Base-by-base conservation (phyloP, 108 stramenopile species). In the Mayamaea pseudoterrestris region DNA sequence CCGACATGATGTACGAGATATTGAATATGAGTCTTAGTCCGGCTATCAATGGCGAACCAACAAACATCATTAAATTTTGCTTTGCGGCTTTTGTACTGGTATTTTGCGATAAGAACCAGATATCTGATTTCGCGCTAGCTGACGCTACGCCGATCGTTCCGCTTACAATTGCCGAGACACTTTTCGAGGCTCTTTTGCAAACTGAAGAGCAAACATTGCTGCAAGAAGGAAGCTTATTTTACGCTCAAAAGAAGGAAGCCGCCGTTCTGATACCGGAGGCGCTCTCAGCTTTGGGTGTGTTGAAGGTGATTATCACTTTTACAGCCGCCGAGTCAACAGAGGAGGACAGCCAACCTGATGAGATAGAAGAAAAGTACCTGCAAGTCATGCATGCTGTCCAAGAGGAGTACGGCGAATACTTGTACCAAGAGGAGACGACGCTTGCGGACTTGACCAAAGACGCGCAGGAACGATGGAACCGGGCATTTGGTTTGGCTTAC, bases 1-100 rank as follows among this genome's bases (percentile, higher is more conserved):
- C 64, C n/a, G 76, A 80, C 28, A 75, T 80, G 64, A 70, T 85
- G 60, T 80, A 69, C 50, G 68, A 71, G 28, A 66, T 84, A 44
- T 42, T 84, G 70, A 60, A 60, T 40, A 58, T 71, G 62, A 76
- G 78, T 49, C 60, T 76, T 22, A 69, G 76, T 8, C 83, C 83
- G 18, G 73, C 68, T 2, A 74, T 84, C 48, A 71, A 75, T 31
- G 83, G 78, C 11, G 49, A 71, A 27, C 60, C 63, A 47, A 77
- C 83, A 30, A 75, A 62, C 47, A 75, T 75, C 28, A 74, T 84
- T 50, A 71, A 76, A 22, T 63, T 77, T 27, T 84, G 83, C 37
- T 68, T 84, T 36, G 73, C 76, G 7, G 75, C 78, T 0, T 76
- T 84, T 34, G 59, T 79, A 2, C 23, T 50, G 6, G 75, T 84